phyloP scores from a whole-genome alignment of 345 rosid species.

The Citrus sinensis region DNA sequence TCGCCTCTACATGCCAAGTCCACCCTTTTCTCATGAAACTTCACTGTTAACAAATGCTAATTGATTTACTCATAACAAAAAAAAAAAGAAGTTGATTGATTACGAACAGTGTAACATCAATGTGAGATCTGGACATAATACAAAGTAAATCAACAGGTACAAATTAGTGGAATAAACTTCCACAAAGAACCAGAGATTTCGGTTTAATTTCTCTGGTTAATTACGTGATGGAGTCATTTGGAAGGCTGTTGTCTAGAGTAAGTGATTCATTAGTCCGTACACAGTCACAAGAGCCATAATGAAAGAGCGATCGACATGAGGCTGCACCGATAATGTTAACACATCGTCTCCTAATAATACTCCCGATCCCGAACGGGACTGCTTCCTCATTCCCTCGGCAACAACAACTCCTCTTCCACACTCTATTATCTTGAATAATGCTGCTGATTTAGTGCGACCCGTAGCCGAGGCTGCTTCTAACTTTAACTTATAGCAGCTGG shows the following conservation, averaged over 20 bases:
- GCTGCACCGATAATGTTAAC: slow-evolving; percentile 29
- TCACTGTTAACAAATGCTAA: background rate
- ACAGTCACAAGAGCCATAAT: slow-evolving; percentile 33
- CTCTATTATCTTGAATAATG: slow-evolving; percentile 30
- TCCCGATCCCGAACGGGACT: slow-evolving; percentile 23
- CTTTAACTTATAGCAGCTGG: slow-evolving; percentile 11
- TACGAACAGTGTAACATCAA: too few species aligned
- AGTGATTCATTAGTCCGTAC: slow-evolving; percentile 30
- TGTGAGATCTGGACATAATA: background rate
- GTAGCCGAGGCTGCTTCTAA: background rate
- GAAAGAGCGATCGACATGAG: slow-evolving; percentile 29
- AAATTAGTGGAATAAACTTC: background rate
- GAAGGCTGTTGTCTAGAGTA: slow-evolving; percentile 10
- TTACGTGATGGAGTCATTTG: background rate
- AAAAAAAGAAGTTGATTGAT: too few species aligned
- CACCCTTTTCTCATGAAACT: background rate
- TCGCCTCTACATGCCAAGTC: background rate
- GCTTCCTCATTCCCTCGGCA: slow-evolving; percentile 43
- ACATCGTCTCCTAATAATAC: slow-evolving; percentile 41
- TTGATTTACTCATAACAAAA: background rate
- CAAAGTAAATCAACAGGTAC: background rate
- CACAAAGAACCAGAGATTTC: too few species aligned
- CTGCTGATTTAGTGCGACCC: slow-evolving; percentile 3
- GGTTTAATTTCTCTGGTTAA: too few species aligned
- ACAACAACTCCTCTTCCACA: slow-evolving; percentile 10